Percentiles rank a stretch among this genome's conserved stretches.
Evolutionary conservation across 805 yeast genomes (phyloP).

Genomic region (Kluyveromyces dobzhanskii): DNA sequence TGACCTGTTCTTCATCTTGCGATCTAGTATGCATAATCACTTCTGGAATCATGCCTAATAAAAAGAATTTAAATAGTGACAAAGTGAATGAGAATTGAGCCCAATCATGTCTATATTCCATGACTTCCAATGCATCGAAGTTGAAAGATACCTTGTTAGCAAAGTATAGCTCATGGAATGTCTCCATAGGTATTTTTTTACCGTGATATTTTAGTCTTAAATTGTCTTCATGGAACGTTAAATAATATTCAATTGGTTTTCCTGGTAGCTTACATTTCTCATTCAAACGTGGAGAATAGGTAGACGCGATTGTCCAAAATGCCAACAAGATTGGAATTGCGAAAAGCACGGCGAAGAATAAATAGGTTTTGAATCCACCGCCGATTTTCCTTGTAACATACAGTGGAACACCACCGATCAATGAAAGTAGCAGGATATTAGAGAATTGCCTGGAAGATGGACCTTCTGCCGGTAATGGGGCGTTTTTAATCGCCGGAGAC

Average conservation of each 20-base stretch:
- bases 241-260: constrained; percentile 67
- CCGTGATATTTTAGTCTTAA: constrained; percentile 65
- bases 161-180: constrained; percentile 83
- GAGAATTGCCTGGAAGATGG: constrained; percentile 73
- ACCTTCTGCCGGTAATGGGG: constrained; percentile 87
- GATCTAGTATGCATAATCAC: constrained; percentile 86
- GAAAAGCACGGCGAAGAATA: constrained; percentile 47
- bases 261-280: constrained; percentile 70
- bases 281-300: constrained; percentile 73
- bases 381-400: constrained; percentile 58
- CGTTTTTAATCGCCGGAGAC: constrained; percentile 73
- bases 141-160: constrained; percentile 77
- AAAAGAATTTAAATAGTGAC: constrained; percentile 67
- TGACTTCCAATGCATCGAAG: constrained; percentile 75
- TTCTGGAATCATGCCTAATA: constrained; percentile 86
- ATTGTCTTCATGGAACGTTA: constrained; percentile 71
- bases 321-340: constrained; percentile 69
- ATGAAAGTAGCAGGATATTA: constrained; percentile 44
- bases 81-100: constrained; percentile 71
- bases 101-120: constrained; percentile 92
- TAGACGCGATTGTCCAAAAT: constrained; percentile 73
- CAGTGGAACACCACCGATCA: constrained; percentile 51
- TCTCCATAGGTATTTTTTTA: constrained; percentile 81
- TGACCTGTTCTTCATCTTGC: constrained; percentile 93
- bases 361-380: constrained; percentile 59